Evolutionary conservation across 2,329 filamentous ascomycete species (phyloP).

Genomic region (Chaetomium sp.): DNA sequence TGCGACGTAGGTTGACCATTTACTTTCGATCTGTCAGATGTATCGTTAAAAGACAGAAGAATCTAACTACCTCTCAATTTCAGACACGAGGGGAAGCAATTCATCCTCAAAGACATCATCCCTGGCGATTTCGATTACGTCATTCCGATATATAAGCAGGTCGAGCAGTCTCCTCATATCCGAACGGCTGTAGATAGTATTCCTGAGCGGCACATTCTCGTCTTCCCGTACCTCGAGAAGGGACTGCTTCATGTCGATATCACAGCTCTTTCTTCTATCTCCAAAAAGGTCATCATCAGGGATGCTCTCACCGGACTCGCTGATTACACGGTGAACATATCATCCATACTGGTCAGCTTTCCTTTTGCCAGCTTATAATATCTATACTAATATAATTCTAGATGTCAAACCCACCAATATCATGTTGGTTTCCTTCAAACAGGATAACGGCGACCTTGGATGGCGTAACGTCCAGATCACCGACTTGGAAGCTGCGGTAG

Average conservation of each 20-base stretch:
- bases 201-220: slow-evolving; percentile 8
- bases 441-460: not conserved
- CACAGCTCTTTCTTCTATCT: not conserved
- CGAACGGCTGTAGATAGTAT: slow-evolving; percentile 9
- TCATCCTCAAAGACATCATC: slow-evolving; percentile 9
- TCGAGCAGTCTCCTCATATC: slow-evolving; percentile 4
- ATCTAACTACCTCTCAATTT: slow-evolving; percentile 7
- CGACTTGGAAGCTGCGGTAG: slow-evolving; percentile 6
- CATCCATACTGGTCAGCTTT: not conserved
- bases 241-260: slow-evolving; percentile 1
- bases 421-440: slow-evolving; percentile 2
- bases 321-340: not conserved
- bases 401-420: slow-evolving; percentile 9
- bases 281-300: slow-evolving; percentile 3
- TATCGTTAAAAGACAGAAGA: slow-evolving; percentile 3
- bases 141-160: slow-evolving; percentile 1
- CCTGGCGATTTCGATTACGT: slow-evolving; percentile 8
- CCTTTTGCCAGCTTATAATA: not conserved
- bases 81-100: slow-evolving; percentile 9
- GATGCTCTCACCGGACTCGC: slow-evolving; percentile 9
- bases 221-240: slow-evolving; percentile 3
- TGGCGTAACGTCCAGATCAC: slow-evolving; percentile 7
- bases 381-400: not conserved
- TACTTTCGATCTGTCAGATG: slow-evolving; percentile 8
- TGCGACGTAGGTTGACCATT: slow-evolving; percentile 16